phyloP scores from a whole-genome alignment of 768 basidiomycete genomes.

The Aureoboletus auriporus region DNA sequence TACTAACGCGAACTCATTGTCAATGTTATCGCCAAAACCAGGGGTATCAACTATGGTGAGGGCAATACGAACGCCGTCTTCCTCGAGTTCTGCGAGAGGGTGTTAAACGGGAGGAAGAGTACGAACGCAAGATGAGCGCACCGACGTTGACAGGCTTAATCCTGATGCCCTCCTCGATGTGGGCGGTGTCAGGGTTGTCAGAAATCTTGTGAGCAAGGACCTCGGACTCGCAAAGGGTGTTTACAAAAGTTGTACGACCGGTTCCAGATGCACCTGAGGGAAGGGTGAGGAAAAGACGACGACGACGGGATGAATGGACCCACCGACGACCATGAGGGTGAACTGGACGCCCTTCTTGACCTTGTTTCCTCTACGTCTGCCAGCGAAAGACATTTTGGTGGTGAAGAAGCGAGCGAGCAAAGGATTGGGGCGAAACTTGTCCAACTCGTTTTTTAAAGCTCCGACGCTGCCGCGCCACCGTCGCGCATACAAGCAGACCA shows the following conservation, averaged over 20 bases:
- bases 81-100: slow-evolving; percentile 75
- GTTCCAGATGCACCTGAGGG: slow-evolving; percentile 91
- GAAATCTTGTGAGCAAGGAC: slow-evolving; percentile 85
- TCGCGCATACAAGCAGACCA: slow-evolving; percentile 25
- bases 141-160: slow-evolving; percentile 96
- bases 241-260: slow-evolving; percentile 97
- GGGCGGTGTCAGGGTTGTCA: slow-evolving; percentile 83
- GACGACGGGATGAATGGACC: slow-evolving; percentile 28
- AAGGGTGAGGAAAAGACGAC: slow-evolving; percentile 4
- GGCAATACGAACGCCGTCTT: slow-evolving; percentile 97
- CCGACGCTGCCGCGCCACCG: slow-evolving; percentile 30
- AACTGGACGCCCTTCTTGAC: slow-evolving; percentile 99
- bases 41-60: slow-evolving; percentile 98
- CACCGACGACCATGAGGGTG: slow-evolving; percentile 97
- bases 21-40: slow-evolving; percentile 97
- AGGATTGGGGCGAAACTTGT: slow-evolving; percentile 30
- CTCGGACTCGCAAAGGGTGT: slow-evolving; percentile 97
- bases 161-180: slow-evolving; percentile 89
- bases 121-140: slow-evolving; percentile 24
- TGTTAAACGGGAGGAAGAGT: background rate
- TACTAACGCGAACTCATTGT: slow-evolving; percentile 95
- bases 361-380: slow-evolving; percentile 86
- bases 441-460: slow-evolving; percentile 32
- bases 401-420: slow-evolving; percentile 26
- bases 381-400: slow-evolving; percentile 74